A percentile compares a stretch with the other conserved stretches of the same genome.
Conservation (phyloP, 345 rosid species). For the Eucalyptus paniculata region DNA sequence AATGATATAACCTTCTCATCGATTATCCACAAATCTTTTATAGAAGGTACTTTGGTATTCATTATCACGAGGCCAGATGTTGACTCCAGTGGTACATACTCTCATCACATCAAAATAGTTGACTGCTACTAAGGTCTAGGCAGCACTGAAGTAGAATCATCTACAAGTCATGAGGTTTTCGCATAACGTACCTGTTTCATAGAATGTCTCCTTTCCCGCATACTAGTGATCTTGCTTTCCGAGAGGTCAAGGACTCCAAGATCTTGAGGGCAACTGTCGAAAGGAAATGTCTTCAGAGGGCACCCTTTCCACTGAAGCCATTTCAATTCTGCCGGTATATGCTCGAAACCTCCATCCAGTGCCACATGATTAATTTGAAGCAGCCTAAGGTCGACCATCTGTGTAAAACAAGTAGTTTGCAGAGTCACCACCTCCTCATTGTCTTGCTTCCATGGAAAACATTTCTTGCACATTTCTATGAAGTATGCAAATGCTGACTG, state of each 20-base stretch:
- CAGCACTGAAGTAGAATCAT: neutral
- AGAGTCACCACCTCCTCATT: constrained; percentile 7
- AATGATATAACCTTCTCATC: neutral
- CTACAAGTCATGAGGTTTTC: neutral
- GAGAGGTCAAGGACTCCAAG: constrained; percentile 76
- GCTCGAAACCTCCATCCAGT: constrained; percentile 34
- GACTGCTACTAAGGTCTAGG: neutral
- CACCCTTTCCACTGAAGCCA: constrained; percentile 75
- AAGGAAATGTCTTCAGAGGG: constrained; percentile 28
- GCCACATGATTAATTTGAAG: constrained; percentile 48
- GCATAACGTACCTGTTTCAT: neutral
- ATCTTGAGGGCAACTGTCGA: constrained; percentile 9
- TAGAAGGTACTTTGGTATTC: neutral
- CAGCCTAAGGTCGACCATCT: constrained; percentile 43
- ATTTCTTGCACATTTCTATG: neutral
- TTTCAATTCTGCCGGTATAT: constrained; percentile 33
- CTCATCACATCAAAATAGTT: neutral
- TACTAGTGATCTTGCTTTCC: constrained; percentile 24
- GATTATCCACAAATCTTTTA: neutral
- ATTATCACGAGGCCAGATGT: neutral
- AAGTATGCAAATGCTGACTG: neutral
- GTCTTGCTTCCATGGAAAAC: neutral
- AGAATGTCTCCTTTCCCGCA: constrained; percentile 5
- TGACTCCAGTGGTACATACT: neutral
- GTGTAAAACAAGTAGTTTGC: constrained; percentile 13